Evolutionary conservation across 2,329 filamentous ascomycete species (phyloP).

Genomic region (Clonostachys byssicola): DNA sequence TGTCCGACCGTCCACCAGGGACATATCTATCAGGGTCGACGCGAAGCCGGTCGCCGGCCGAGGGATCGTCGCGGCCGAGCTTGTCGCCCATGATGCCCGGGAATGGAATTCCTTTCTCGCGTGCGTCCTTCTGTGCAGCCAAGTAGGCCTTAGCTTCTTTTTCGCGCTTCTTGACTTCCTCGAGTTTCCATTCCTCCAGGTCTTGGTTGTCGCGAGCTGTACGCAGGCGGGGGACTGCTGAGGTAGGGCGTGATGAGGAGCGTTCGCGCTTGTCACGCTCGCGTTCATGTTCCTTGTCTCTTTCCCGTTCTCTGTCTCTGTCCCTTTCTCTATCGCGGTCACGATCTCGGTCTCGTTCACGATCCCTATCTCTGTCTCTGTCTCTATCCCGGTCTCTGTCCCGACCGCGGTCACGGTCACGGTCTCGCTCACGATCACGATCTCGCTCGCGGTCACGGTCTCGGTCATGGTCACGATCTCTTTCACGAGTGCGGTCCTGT

Average conservation of each 20-base stretch:
- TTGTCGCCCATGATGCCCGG: conserved; percentile 35
- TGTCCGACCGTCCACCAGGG: conserved; percentile 35
- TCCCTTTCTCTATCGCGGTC: conserved; percentile 12
- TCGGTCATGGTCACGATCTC: conserved; percentile 16
- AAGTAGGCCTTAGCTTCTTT: conserved; percentile 62
- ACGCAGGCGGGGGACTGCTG: background rate
- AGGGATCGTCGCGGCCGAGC: background rate
- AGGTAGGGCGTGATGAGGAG: conserved; percentile 33
- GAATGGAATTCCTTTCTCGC: conserved; percentile 52
- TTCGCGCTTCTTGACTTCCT: conserved; percentile 58
- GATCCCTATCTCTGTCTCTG: conserved; percentile 14
- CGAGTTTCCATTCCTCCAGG: conserved; percentile 54
- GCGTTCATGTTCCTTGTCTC: conserved; percentile 8
- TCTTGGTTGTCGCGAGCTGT: conserved; percentile 36
- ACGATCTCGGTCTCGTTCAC: conserved; percentile 14
- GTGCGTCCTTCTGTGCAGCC: conserved; percentile 56
- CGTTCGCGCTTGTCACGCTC: conserved; percentile 23
- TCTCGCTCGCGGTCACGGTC: conserved; percentile 24
- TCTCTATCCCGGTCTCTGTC: conserved; percentile 30
- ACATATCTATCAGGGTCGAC: conserved; percentile 34
- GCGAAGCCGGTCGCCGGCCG: background rate
- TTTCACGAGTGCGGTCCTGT: conserved; percentile 16
- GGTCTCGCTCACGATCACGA: conserved; percentile 15
- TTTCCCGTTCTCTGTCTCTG: conserved; percentile 16
- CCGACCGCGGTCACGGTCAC: conserved; percentile 29